Evolutionary conservation across 345 rosid genomes (phyloP), one percentile per base, ranked within the genome.

Genomic region (Euphorbia tirucalli): DNA sequence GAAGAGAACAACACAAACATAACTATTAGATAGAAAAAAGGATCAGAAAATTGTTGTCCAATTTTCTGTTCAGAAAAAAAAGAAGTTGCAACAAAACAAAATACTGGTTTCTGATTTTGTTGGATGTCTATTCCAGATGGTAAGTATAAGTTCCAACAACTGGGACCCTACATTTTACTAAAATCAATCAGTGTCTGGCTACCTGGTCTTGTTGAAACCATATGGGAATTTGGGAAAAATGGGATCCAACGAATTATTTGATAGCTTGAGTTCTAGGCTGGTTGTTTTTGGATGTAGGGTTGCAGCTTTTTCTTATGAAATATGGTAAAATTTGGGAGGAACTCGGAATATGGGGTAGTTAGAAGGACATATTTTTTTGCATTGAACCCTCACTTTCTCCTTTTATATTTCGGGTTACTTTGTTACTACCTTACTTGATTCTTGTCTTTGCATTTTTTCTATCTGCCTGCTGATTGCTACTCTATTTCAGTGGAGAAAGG

Each of bases 401-500:
- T 28, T 39, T 41, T 43, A 7, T 15, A 6, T 15, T 46, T 46
- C 11, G 14, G 16, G 16, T 46, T 1, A 46, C 11, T 46, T 25
- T 57, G 72, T 43, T 10, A 14, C 14, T 28, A 43, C 10, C 13
- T 60, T 31, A 28, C 10, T 24, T 24, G 2, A 35, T 16, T 31
- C 50, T 57, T 50, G 15, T 44, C 63, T 56, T 28, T 30, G 46
- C 13, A 15, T 41, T 44, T 66, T 15, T 74, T 31, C 24, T 43
- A 25, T 57, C 19, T 28, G 49, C 28, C 0, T 49, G 56, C 55
- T 49, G 39, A 16, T 3, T 48, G 11, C 27, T 59, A 67, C 61
- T 24, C 16, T 59, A 22, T 83, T 73, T 58, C 86, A 95, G 99
- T 95, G 99, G 98, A 90, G 99, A 82, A 92, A 87, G 78, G 97